Percentiles rank a stretch among this genome's conserved stretches.
phyloP scores from a whole-genome alignment of 352 stramenopile genomes.

The Peronospora tabacina region DNA sequence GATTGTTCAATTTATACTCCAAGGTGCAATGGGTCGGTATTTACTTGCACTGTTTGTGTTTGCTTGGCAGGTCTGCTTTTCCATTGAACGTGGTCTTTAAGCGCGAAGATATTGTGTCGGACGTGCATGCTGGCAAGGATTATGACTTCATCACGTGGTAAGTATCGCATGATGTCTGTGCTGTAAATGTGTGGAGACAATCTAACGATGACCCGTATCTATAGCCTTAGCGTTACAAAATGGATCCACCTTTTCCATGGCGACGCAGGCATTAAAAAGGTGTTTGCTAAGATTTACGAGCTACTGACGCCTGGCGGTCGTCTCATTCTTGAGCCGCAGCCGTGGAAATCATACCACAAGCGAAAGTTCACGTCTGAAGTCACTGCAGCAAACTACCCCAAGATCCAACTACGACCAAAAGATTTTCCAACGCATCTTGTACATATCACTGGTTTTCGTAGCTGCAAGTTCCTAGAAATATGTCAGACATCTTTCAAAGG shows the following conservation, averaged over 20 bases:
- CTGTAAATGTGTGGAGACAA: neutral
- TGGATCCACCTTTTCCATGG: constrained; percentile 88
- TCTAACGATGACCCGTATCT: neutral
- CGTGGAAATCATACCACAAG: constrained; percentile 85
- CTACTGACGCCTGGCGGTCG: constrained; percentile 57
- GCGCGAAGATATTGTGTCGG: constrained; percentile 55
- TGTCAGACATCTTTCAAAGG: constrained; percentile 71
- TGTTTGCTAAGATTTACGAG: constrained; percentile 63
- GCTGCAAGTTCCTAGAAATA: constrained; percentile 62
- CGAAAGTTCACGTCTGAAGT: constrained; percentile 77
- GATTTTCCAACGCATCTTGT: constrained; percentile 58
- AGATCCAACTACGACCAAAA: constrained; percentile 66
- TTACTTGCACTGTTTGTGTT: neutral
- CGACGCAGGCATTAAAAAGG: constrained; percentile 68
- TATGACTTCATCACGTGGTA: constrained; percentile 83
- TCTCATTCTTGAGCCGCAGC: constrained; percentile 81
- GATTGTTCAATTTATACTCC: neutral
- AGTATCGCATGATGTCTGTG: neutral
- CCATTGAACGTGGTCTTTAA: constrained; percentile 80
- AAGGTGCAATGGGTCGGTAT: neutral
- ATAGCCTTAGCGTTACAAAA: constrained; percentile 85
- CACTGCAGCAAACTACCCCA: constrained; percentile 58
- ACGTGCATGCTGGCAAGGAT: constrained; percentile 49
- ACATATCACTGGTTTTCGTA: constrained; percentile 53
- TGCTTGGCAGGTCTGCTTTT: constrained; percentile 38